These are phyloP conservation scores for Penicillium alfredii DNA, from an alignment of 495 filamentous ascomycete genomes.

Conservation along the genomic window DNA sequence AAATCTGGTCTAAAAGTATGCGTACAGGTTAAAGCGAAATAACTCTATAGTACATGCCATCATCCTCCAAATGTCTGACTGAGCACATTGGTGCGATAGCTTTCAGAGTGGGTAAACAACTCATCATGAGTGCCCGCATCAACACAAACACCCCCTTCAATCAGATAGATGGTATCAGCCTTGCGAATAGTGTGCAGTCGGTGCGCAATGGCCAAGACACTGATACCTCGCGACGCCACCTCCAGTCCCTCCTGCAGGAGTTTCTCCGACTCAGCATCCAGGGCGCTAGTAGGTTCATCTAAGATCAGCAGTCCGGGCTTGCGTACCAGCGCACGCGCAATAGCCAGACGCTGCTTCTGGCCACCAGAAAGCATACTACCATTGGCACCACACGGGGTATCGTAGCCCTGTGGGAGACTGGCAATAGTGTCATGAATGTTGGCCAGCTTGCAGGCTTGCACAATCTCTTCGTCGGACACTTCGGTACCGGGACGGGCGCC, in stretches of 20 bases:
- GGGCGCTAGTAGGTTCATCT: conserved; percentile 72
- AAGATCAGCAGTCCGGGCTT: conserved; percentile 65
- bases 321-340: conserved; percentile 70
- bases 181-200: conserved; percentile 67
- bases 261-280: conserved; percentile 69
- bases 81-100: conserved; percentile 55
- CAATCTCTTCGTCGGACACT: conserved; percentile 43
- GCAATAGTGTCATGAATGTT: conserved; percentile 55
- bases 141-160: conserved; percentile 60
- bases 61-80: too few species aligned
- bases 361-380: conserved; percentile 65
- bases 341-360: conserved; percentile 69
- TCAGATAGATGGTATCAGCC: conserved; percentile 70
- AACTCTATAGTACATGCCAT: too few species aligned
- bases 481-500: conserved; percentile 41
- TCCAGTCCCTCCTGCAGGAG: conserved; percentile 66
- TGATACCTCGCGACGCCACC: conserved; percentile 61
- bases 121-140: conserved; percentile 66
- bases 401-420: conserved; percentile 53
- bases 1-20: too few species aligned
- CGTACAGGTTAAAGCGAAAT: too few species aligned
- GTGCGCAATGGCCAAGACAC: conserved; percentile 75
- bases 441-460: conserved; percentile 51
- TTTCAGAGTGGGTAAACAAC: conserved; percentile 51
- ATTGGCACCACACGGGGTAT: conserved; percentile 58